Percentiles rank a stretch among this genome's conserved stretches.
These are phyloP conservation scores for Volvox reticuliferus DNA, from an alignment of 139 green algal genomes.

Conservation along the genomic window DNA sequence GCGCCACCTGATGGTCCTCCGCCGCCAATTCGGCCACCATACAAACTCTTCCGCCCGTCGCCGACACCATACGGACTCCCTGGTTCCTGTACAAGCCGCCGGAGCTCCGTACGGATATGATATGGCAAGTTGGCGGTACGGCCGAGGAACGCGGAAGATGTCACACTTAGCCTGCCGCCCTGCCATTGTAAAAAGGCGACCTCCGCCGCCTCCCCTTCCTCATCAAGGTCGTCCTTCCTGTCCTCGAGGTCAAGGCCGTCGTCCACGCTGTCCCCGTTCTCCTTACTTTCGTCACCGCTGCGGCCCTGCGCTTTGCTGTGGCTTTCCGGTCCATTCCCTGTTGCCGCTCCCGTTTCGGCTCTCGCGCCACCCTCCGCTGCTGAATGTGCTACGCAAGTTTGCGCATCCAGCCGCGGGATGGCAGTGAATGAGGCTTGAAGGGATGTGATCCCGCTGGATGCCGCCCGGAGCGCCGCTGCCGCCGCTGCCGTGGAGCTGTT, in stretches of 20 bases:
- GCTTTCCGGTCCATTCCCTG: neutral
- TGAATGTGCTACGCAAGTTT: too few species aligned
- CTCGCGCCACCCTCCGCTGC: too few species aligned
- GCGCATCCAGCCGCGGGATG: neutral
- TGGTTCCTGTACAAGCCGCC: conserved; percentile 27
- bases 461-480: neutral
- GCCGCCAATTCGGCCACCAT: neutral
- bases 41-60: neutral
- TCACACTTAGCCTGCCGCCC: neutral
- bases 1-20: neutral
- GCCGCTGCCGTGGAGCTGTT: neutral
- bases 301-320: neutral
- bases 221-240: neutral
- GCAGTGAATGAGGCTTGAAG: conserved; percentile 24
- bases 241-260: neutral
- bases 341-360: too few species aligned
- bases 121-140: neutral
- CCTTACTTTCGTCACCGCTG: neutral
- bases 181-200: conserved; percentile 31
- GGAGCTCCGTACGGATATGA: conserved; percentile 32
- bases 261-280: neutral
- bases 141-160: neutral
- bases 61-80: neutral
- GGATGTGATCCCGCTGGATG: neutral
- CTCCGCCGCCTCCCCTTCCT: conserved; percentile 16